Evolutionary conservation across 1,139 yeast species (phyloP), one percentile per base, ranked within the genome.

Genomic region (Yamadazyma spencermartinsiae): DNA sequence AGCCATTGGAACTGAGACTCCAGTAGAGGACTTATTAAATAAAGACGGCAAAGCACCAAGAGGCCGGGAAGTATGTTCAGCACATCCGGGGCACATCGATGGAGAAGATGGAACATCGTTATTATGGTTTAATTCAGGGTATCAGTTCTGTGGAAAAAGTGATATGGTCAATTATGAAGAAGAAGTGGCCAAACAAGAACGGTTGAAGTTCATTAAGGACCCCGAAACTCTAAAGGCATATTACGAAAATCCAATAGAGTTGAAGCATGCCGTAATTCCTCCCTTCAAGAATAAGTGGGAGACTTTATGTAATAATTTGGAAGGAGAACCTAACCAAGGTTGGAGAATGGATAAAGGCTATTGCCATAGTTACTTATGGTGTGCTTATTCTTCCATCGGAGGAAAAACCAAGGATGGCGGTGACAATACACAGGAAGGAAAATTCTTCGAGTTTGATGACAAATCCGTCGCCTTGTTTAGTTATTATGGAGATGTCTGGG

Each of bases 341-440:
- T 63, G 69, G 69, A 34, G 37, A 17, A 61, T 61, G 64, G 61
- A 56, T 18, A 40, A 30, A 32, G 50, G 44, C 13, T 69, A 69
- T 38, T 71, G 78, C 55, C 61, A 61, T 24, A 60, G 66, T 10
- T 71, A 72, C 42, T 50, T 69, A 31, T 72, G 75, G 69, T 72
- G 77, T 60, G 75, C 72, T 1, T 71, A 67, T 47, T 67, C 71
- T 28, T 45, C 55, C 12, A 58, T 71, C 40, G 76, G 76, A 31
- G 76, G 69, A 2, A 45, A 33, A 3, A 52, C 58, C 3, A 32
- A 39, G 5, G 50, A 48, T 24, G 64, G 60, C 4, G 38, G 33
- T 4, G 63, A 60, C 33, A 61, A 55, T 37, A 51, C 58, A 6
- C 57, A 57, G 38, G 34, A 41, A 3, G 70, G 70, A 4, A 42